phyloP scores from a whole-genome alignment of 352 stramenopile species.

The Poterioochromonas sp. region DNA sequence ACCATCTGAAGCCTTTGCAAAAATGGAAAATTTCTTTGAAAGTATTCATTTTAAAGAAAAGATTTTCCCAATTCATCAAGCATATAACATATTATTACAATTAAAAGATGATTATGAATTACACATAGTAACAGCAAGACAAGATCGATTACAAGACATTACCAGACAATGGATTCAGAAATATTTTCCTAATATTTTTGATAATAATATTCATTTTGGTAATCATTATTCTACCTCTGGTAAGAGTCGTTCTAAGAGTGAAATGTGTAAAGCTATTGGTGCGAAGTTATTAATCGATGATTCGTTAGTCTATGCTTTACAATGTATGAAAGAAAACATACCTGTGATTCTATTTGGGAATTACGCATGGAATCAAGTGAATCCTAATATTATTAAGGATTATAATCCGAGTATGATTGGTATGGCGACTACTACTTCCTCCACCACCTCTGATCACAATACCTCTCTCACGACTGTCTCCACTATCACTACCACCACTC shows the following conservation, averaged over 20 bases:
- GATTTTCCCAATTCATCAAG: conserved; percentile 22
- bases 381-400: no score
- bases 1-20: not conserved
- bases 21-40: conserved; percentile 32
- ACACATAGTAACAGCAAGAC: conserved; percentile 46
- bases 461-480: not conserved
- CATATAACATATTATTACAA: conserved; percentile 24
- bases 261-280: conserved; percentile 48
- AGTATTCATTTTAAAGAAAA: conserved; percentile 25
- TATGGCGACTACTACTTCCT: no score
- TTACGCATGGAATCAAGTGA: conserved; percentile 45
- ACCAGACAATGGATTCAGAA: conserved; percentile 45
- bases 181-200: conserved; percentile 48
- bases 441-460: no score
- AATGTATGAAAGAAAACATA: conserved; percentile 40
- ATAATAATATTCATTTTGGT: conserved; percentile 45
- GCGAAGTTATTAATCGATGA: conserved; percentile 50
- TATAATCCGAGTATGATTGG: no score
- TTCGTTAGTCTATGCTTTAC: conserved; percentile 40
- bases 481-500: not conserved
- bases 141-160: conserved; percentile 42
- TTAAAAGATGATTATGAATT: conserved; percentile 36
- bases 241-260: conserved; percentile 43
- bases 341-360: conserved; percentile 47
- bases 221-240: conserved; percentile 48